Percentiles rank a stretch among this genome's conserved stretches.
Evolutionary conservation across 2,329 filamentous ascomycete species (phyloP).

Genomic region (Nigrospora sphaerica): DNA sequence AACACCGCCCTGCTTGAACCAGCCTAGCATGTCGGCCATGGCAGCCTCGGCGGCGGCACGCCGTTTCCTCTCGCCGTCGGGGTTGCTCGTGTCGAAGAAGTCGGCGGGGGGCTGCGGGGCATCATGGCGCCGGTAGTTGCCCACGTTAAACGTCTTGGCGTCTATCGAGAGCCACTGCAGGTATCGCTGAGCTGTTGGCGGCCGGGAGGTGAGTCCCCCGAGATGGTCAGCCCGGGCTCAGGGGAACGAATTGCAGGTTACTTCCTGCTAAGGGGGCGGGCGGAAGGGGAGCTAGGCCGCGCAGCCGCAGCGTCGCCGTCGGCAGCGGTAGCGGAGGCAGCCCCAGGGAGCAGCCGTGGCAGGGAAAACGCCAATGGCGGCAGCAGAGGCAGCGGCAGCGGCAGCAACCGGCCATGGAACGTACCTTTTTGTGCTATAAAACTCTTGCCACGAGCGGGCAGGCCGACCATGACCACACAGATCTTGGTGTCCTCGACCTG

Average conservation of each 20-base stretch:
- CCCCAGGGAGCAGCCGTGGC: too few relatives aligned
- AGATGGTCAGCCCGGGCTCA: too few relatives aligned
- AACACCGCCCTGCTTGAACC: conserved; percentile 76
- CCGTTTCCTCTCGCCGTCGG: conserved; percentile 83
- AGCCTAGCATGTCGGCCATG: conserved; percentile 86
- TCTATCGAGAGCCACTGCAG: conserved; percentile 94
- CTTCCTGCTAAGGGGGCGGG: too few relatives aligned
- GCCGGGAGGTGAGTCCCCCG: not conserved
- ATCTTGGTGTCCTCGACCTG: conserved; percentile 95
- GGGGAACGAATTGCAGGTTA: not conserved
- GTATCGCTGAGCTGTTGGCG: conserved; percentile 70
- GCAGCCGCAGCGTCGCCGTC: too few relatives aligned
- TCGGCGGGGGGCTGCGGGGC: conserved; percentile 87
- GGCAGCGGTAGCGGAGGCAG: too few relatives aligned
- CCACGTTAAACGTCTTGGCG: conserved; percentile 94
- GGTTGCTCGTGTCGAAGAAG: conserved; percentile 90
- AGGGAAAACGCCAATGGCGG: too few relatives aligned
- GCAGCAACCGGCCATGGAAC: conserved; percentile 13
- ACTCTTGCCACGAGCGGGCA: conserved; percentile 93
- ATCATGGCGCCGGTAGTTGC: conserved; percentile 83
- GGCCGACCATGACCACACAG: conserved; percentile 97
- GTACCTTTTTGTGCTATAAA: conserved; percentile 94
- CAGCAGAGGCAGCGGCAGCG: not conserved
- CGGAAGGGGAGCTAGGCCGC: not conserved
- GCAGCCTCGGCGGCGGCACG: conserved; percentile 86